Evolutionary conservation across 2,329 filamentous ascomycete genomes (phyloP), one percentile per base, ranked within the genome.

Genomic region (Colletotrichum destructivum): DNA sequence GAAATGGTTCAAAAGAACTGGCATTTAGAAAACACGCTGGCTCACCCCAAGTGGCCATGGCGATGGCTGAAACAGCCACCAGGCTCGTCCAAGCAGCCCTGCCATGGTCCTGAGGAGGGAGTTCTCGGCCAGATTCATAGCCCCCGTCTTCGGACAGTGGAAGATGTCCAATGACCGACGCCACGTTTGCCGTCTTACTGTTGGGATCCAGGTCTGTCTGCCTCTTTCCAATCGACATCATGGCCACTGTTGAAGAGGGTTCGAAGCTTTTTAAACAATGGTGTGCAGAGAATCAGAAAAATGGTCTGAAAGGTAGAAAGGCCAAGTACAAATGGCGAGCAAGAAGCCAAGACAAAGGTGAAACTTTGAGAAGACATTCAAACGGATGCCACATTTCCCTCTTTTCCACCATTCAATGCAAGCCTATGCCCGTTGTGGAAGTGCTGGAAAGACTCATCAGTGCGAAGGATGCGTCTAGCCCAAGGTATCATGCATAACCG

Each of bases 41-140:
- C 42, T 47, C 12, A 63, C 65, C 65, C 65, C 65, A 68, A 11
- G 65, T 68, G 21, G 65, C 65, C 59, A 68, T 68, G 0, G 65
- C 65, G 16, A 68, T 68, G 3, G 55, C 40, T 8, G 65, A 68
- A 3, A 68, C 59, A 16, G 65, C 40, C n/a, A 63, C 7, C 1
- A 68, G 65, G 21, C 59, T 68, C 0, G 40, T 42, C 65, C 65
- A 68, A 26, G 59, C 65, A 2, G 59, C 49, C 18, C 21, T 63
- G 0, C 65, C 59, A 49, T 16, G 49, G 18, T 68, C 65, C 2
- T 42, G 65, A 6, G 65, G 59, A 12, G 49, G 59, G 4, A 68
- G 49, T 9, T 51, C 12, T 2, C 15, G 12, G 4, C 15, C 42
- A n/a, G 7, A 16, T 2, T 35, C 11, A 12, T 46, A 7, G 8